Conservation (phyloP, 176 grass and related monocot species). For the Triticum aestivum region DNA sequence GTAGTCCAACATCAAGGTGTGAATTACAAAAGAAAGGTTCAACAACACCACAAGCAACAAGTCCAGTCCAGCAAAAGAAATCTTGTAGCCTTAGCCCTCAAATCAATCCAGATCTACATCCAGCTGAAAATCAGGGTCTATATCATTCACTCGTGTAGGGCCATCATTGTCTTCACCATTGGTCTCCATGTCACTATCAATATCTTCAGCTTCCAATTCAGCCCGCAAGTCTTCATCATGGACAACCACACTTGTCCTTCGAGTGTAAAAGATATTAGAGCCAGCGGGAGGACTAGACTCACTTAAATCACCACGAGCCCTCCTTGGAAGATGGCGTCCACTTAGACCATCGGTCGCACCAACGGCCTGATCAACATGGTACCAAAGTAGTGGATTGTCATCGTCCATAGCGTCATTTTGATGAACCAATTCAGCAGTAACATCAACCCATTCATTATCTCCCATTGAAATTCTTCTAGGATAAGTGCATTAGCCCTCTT, state of each 20-base stretch:
- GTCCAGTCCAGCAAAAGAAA: neutral
- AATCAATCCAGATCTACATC: neutral
- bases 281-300: neutral
- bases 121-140: neutral
- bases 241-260: neutral
- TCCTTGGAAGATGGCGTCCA: neutral
- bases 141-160: neutral
- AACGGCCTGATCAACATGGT: neutral
- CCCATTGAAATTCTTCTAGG: too few relatives aligned
- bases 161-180: neutral
- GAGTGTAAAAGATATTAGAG: neutral
- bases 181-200: neutral
- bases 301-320: neutral
- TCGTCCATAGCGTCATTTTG: too few relatives aligned
- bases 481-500: too few relatives aligned
- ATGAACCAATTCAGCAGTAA: too few relatives aligned
- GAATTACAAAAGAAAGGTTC: neutral
- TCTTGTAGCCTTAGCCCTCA: neutral
- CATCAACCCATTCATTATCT: too few relatives aligned
- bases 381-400: too few relatives aligned
- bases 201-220: neutral
- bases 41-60: neutral
- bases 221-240: neutral
- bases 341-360: neutral
- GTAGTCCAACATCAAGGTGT: neutral